Evolutionary conservation across 2,329 filamentous ascomycete species (phyloP).

Genomic region (Neurospora crassa): DNA sequence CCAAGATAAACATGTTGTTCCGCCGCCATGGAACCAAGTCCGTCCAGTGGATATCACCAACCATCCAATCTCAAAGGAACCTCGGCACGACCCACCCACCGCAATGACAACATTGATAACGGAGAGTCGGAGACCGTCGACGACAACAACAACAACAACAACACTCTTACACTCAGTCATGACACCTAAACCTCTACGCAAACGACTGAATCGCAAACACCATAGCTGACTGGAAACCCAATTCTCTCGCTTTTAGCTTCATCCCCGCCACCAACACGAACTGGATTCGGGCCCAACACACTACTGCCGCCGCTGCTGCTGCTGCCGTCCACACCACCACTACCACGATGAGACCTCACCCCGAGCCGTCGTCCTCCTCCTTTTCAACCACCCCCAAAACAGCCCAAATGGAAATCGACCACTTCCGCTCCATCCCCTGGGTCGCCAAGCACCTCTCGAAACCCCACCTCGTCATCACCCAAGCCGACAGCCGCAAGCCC

Average conservation of each 20-base stretch:
- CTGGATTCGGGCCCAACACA: not conserved
- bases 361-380: not conserved
- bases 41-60: not conserved
- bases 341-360: not conserved
- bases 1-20: no score
- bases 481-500: constrained; percentile 27
- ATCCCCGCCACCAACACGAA: not conserved
- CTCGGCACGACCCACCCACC: not conserved
- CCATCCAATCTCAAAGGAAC: not conserved
- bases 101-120: not conserved
- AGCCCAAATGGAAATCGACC: constrained; percentile 13
- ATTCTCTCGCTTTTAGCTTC: not conserved
- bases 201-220: not conserved
- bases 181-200: not conserved
- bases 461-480: constrained; percentile 29
- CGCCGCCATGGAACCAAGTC: not conserved
- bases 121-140: not conserved
- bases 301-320: not conserved
- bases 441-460: constrained; percentile 31
- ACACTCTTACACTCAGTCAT: not conserved
- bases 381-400: constrained; percentile 1
- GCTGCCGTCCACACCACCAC: no score
- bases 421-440: constrained; percentile 37
- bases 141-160: not conserved
- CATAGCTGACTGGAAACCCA: not conserved